phyloP scores from a whole-genome alignment of 2,329 filamentous ascomycete genomes.

The Curvularia hawaiiensis region DNA sequence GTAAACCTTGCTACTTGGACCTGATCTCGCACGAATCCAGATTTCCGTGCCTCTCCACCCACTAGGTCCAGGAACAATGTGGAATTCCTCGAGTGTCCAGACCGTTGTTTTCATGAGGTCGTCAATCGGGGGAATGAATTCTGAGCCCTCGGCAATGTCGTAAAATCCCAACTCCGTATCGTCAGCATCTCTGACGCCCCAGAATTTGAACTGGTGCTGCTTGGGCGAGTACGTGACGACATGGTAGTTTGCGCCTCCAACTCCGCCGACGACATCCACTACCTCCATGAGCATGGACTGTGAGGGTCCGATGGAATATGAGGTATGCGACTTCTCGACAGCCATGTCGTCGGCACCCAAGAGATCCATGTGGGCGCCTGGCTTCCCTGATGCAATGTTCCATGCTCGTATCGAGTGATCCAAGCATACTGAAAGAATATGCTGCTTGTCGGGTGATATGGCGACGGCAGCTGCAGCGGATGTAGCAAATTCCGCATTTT shows the following conservation, averaged over 20 bases:
- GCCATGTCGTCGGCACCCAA: conserved; percentile 64
- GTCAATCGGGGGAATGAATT: conserved; percentile 67
- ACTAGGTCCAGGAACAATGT: conserved; percentile 45
- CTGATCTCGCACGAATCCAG: conserved; percentile 60
- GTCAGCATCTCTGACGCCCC: conserved; percentile 72
- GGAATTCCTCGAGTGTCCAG: conserved; percentile 57
- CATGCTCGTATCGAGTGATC: conserved; percentile 90
- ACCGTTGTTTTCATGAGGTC: conserved; percentile 57
- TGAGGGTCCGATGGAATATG: conserved; percentile 78
- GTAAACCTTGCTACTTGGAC: conserved; percentile 66
- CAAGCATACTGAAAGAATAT: conserved; percentile 79
- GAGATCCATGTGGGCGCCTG: conserved; percentile 78
- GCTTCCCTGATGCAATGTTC: conserved; percentile 81
- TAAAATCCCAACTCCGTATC: conserved; percentile 64
- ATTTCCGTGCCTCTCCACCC: conserved; percentile 50
- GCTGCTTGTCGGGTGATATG: conserved; percentile 55
- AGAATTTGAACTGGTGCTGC: conserved; percentile 93
- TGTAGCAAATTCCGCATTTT: conserved; percentile 65
- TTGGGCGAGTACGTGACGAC: conserved; percentile 88
- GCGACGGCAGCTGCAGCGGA: conserved; percentile 68
- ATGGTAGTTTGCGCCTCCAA: conserved; percentile 59
- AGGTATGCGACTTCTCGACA: conserved; percentile 67
- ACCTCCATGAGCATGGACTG: conserved; percentile 79
- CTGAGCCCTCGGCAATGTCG: conserved; percentile 70
- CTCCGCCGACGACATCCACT: conserved; percentile 60